Evolutionary conservation across 1,139 yeast genomes (phyloP), one percentile per base, ranked within the genome.

Genomic region (Spathaspora sp.): DNA sequence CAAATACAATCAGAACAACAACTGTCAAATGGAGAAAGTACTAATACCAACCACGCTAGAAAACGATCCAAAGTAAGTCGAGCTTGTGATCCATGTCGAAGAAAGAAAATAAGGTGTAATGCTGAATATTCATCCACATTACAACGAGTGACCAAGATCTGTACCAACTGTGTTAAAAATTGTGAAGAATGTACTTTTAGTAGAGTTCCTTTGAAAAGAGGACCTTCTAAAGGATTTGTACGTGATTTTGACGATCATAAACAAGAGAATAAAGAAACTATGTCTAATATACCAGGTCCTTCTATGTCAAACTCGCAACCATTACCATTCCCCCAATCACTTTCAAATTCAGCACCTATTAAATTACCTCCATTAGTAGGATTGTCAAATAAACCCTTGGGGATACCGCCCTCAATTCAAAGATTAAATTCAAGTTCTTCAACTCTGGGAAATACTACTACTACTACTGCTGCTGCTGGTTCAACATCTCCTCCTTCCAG

Each of bases 221-320:
- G 93, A 0, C 95, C 95, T 0, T 76, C 86, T 1, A 86, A 85
- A 58, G 91, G 91, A 1, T 84, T 80, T 55, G 72, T 76, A 9
- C 65, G 78, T 40, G 76, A 70, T 45, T 56, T 63, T 44, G 79
- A 69, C 45, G 78, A 31, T 9, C 10, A 13, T 4, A 31, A 31
- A 31, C 36, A 4, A 6, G 36, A 31, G n/a, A 16, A 16, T 5
- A 31, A 31, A 13, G 36, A 31, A 2, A 15, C 13, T 11, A n/a
- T 27, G 7, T 11, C 33, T 24, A 16, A 25, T 26, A 34, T 18
- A 34, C 23, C 43, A 20, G 23, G 23, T 20, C 52, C 26, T 31
- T 49, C 17, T 9, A 23, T 27, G 7, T 18, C 42, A 6, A 25
- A 7, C 13, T 7, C 39, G 13, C 38, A 23, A 29, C 43, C 31